A percentile compares a stretch with the other conserved stretches of the same genome.
These are phyloP conservation scores for Fusarium nelsonii DNA, from an alignment of 2,329 filamentous ascomycete species.

Conservation along the genomic window DNA sequence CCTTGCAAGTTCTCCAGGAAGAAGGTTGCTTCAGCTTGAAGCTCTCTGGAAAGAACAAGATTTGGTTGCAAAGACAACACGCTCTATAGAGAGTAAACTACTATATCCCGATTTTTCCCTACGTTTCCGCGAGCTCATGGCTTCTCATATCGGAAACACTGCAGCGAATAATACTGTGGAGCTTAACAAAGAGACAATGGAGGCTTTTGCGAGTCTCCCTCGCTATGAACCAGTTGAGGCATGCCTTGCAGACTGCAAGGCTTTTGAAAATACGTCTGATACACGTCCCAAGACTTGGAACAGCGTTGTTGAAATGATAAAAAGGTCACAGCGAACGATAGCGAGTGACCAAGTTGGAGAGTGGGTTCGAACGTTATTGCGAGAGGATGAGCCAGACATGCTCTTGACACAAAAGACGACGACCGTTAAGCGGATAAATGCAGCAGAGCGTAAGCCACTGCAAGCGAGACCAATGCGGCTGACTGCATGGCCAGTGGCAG, in stretches of 20 bases:
- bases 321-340: not conserved
- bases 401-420: conserved; percentile 8
- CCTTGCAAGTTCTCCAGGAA: conserved; percentile 31
- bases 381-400: conserved; percentile 7
- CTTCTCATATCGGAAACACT: conserved; percentile 43
- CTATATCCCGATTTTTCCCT: conserved; percentile 49
- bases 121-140: conserved; percentile 50
- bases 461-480: conserved; percentile 29
- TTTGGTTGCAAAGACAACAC: conserved; percentile 46
- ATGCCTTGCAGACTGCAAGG: conserved; percentile 25
- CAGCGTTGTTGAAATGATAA: not conserved
- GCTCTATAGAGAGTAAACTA: conserved; percentile 54
- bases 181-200: conserved; percentile 43
- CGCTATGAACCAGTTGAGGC: conserved; percentile 9
- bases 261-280: conserved; percentile 13
- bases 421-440: conserved; percentile 23
- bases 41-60: conserved; percentile 52
- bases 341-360: conserved; percentile 1
- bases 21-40: conserved; percentile 52
- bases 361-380: not conserved
- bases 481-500: conserved; percentile 36
- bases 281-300: not conserved
- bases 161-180: conserved; percentile 39
- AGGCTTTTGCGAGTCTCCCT: conserved; percentile 18
- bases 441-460: conserved; percentile 10